A percentile compares a stretch with the other conserved stretches of the same genome.
Conservation (phyloP, 2,329 filamentous ascomycete genomes). For the Neodidymelliopsis sp. region DNA sequence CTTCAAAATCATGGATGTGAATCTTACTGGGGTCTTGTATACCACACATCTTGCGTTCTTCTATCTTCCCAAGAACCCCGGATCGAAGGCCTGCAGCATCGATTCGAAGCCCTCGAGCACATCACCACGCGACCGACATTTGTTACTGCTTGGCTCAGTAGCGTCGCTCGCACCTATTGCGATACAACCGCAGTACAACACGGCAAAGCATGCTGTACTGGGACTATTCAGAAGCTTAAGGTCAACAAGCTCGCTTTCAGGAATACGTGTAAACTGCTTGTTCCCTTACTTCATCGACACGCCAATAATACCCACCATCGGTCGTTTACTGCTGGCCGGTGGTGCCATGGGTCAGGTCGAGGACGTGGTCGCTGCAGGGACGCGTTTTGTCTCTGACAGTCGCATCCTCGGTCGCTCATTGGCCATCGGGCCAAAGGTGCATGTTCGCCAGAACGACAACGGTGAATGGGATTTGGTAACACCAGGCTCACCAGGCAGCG, state of each 20-base stretch:
- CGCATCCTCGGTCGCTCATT: conserved; percentile 65
- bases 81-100: conserved; percentile 47
- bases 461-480: conserved; percentile 42
- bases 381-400: conserved; percentile 67
- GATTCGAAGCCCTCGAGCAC: conserved; percentile 36
- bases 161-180: conserved; percentile 59
- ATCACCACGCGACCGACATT: conserved; percentile 60
- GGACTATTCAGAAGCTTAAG: conserved; percentile 69
- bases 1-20: conserved; percentile 66
- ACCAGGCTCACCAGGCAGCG: conserved; percentile 37
- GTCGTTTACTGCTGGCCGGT: conserved; percentile 64
- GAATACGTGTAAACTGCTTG: conserved; percentile 70
- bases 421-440: conserved; percentile 64
- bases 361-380: conserved; percentile 71
- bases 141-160: conserved; percentile 70
- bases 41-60: conserved; percentile 70
- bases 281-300: conserved; percentile 72
- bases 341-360: conserved; percentile 60
- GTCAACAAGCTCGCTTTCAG: conserved; percentile 55
- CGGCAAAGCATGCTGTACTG: conserved; percentile 71
- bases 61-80: conserved; percentile 62
- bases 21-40: conserved; percentile 70
- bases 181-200: conserved; percentile 61
- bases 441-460: conserved; percentile 53
- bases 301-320: conserved; percentile 61